Conservation (phyloP, 1,139 yeast genomes). For the Torulaspora globosa region DNA sequence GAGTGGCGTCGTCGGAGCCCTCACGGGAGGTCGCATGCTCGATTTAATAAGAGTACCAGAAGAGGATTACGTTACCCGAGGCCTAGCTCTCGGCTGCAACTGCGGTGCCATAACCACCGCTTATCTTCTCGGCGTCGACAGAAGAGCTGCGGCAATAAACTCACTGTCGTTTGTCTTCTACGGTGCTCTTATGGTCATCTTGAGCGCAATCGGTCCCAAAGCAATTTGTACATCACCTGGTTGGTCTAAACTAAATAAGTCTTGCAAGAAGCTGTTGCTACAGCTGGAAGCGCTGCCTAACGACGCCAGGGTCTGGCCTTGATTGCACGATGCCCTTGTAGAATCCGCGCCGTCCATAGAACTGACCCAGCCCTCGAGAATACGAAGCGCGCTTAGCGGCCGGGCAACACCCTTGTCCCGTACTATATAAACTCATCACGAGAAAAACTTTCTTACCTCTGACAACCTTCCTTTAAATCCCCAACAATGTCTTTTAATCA, state of each 20-base stretch:
- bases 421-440: conserved; percentile 8
- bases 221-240: conserved; percentile 18
- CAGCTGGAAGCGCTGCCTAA: neutral
- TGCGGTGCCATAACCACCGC: conserved; percentile 85
- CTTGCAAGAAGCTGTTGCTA: neutral
- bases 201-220: conserved; percentile 46
- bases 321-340: no score
- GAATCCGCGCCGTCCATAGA: no score
- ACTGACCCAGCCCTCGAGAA: conserved; percentile 52
- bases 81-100: conserved; percentile 69
- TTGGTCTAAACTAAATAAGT: conserved; percentile 6
- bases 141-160: conserved; percentile 78
- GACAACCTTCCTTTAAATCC: conserved; percentile 24
- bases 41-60: conserved; percentile 47
- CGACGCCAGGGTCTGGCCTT: neutral
- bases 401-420: neutral
- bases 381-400: conserved; percentile 47
- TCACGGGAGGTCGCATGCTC: conserved; percentile 56
- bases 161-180: conserved; percentile 65
- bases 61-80: conserved; percentile 70
- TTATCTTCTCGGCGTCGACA: conserved; percentile 61
- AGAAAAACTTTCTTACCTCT: neutral
- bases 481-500: conserved; percentile 64
- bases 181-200: conserved; percentile 67
- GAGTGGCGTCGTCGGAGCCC: conserved; percentile 72